Conservation (phyloP, 2,329 filamentous ascomycete species). For the Fusarium gaditjirri region DNA sequence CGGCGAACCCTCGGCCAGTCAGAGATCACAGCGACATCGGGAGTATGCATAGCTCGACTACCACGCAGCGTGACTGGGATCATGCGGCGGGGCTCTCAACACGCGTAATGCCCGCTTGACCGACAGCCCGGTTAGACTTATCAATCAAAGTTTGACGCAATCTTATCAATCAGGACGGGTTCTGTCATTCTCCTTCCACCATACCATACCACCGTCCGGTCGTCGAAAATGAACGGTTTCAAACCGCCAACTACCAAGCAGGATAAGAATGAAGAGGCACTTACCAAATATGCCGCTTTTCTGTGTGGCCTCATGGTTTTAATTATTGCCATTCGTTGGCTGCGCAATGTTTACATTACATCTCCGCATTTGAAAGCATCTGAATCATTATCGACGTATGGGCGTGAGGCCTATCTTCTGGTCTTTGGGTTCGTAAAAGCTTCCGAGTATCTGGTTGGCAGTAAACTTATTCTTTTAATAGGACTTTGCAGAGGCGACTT, state of each 20-base stretch:
- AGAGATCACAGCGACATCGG: background rate
- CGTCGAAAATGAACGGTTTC: background rate
- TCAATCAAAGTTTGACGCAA: background rate
- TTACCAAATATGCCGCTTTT: conserved; percentile 2
- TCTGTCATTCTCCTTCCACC: background rate
- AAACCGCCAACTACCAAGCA: background rate
- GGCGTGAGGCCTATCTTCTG: background rate
- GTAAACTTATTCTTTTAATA: accelerated
- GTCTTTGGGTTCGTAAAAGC: background rate
- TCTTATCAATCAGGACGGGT: background rate
- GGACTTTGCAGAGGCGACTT: background rate
- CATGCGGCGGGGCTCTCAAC: background rate
- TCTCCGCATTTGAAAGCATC: background rate
- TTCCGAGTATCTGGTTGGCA: accelerated
- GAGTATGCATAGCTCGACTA: background rate
- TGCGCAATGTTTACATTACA: background rate
- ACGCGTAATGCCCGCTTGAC: background rate
- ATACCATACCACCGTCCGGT: background rate
- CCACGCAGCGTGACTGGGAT: background rate
- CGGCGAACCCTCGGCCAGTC: background rate
- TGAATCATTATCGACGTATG: accelerated
- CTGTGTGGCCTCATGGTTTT: background rate
- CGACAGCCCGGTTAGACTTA: background rate
- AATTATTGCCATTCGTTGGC: background rate
- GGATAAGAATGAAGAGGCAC: background rate